Evolutionary conservation across 352 stramenopile species (phyloP), one percentile per base, ranked within the genome.

Genomic region (Globisporangium barbulae): DNA sequence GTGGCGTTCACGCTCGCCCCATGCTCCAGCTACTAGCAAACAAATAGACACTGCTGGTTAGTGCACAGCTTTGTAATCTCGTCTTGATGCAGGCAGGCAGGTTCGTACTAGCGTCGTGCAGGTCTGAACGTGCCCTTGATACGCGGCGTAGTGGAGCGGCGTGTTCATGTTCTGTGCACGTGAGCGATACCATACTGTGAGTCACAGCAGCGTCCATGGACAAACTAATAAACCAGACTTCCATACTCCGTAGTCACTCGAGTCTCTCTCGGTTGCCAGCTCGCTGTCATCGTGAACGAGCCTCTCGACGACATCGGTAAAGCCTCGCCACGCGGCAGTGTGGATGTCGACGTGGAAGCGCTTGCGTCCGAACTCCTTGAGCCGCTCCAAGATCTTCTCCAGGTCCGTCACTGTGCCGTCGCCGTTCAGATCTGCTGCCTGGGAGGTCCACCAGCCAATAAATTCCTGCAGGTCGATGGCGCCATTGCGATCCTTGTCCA

Each of bases 111-210:
- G 68, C 12, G 65, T 50, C 1, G 65, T 13, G 62, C 83, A 90
- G 35, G 88, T 57, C 0, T 63, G 42, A 0, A 35, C 39, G 47
- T 89, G 73, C 5, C 83, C 83, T 65, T 88, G 78, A 61, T 93
- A 92, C 19, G 83, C 83, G 4, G 85, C 79, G 47, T 92, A 93
- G 54, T 93, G 85, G n/a, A 93, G 70, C 31, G 85, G 64, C 0
- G 76, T 79, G 60, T 92, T 92, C 30, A 65, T 42, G 28, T 81
- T 74, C 83, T 91, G 53, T 15, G 3, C 5, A 1, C 10, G 5
- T 53, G 10, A 5, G 21, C 4, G 25, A 39, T 22, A 12, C 17
- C 17, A 55, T 5, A 13, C 5, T n/a, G 4, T 55, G n/a, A 39
- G 25, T 22, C 5, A 21, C 28, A 39, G 58, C 37, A 59, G 25